Percentiles rank a stretch among this genome's conserved stretches.
Conservation (phyloP, 192 early-diverging fungal genomes). For the Coemansia sp. region DNA sequence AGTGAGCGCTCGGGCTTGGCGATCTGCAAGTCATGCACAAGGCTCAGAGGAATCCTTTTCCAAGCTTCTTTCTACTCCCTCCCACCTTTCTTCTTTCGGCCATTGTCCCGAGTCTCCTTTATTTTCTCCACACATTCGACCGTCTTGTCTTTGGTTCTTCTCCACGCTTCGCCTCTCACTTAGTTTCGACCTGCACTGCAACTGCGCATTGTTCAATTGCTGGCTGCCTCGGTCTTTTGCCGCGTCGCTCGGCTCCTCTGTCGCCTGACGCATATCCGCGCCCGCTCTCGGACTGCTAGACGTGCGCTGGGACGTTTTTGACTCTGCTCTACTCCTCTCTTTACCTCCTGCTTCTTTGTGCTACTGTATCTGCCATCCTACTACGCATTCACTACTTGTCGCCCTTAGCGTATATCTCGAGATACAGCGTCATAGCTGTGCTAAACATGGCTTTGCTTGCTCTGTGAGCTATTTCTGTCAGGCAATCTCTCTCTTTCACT, state of each 20-base stretch:
- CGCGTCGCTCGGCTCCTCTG: conserved; percentile 1
- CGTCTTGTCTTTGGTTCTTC: background rate
- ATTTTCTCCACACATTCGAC: conserved; percentile 5
- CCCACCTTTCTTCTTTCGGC: background rate
- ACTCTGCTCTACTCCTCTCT: background rate
- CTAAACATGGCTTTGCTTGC: background rate
- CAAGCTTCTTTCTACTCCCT: background rate
- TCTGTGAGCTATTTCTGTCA: background rate
- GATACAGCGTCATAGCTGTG: background rate
- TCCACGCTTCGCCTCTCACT: conserved; percentile 8
- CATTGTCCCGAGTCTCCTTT: conserved; percentile 4
- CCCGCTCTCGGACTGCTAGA: background rate
- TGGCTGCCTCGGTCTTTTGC: conserved; percentile 6
- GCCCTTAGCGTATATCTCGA: background rate
- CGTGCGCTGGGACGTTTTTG: background rate
- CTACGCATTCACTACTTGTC: background rate
- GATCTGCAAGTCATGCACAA: conserved; percentile 6
- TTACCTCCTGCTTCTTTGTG: background rate
- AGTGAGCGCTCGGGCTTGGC: background rate
- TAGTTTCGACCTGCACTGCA: background rate
- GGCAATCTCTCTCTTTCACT: background rate
- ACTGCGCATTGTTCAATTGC: background rate
- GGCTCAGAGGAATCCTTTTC: conserved; percentile 3
- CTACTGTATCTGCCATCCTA: background rate
- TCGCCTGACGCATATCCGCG: background rate